Conservation (phyloP, 306 rosid genomes). For the Trifolium subterraneum region DNA sequence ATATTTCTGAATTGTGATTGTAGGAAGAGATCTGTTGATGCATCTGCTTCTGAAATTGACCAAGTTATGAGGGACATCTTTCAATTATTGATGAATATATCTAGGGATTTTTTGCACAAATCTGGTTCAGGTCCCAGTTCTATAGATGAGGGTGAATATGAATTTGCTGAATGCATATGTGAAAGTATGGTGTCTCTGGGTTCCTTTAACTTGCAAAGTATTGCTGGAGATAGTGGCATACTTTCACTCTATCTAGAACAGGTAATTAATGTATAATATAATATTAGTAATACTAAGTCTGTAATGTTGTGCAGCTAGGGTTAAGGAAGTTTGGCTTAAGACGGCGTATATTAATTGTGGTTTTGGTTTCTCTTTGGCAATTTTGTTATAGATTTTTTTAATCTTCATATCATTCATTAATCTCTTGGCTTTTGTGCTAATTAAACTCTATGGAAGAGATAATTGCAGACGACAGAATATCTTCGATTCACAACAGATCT, state of each 20-base stretch:
- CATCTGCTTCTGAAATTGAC: conserved; percentile 74
- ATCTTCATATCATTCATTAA: conserved; percentile 12
- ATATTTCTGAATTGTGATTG: conserved; percentile 40
- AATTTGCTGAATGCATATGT: conserved; percentile 80
- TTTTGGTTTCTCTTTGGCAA: conserved; percentile 33
- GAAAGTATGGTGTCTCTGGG: conserved; percentile 94
- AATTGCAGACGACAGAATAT: conserved; percentile 13
- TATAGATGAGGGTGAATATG: conserved; percentile 77
- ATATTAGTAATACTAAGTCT: background rate
- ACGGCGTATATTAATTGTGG: conserved; percentile 22
- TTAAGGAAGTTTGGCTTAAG: conserved; percentile 14
- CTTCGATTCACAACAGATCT: background rate
- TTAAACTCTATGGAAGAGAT: conserved; percentile 1
- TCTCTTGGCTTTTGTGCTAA: conserved; percentile 15
- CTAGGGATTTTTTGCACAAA: conserved; percentile 71
- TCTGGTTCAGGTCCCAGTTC: conserved; percentile 58
- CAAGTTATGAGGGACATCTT: conserved; percentile 73
- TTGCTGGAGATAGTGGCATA: conserved; percentile 65
- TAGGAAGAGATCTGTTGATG: conserved; percentile 85
- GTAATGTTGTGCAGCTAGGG: conserved; percentile 34
- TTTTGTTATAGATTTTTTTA: conserved; percentile 40
- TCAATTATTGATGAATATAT: conserved; percentile 75
- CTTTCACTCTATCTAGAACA: conserved; percentile 75
- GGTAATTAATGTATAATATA: conserved; percentile 53
- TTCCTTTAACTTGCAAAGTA: conserved; percentile 78